Base-by-base conservation (phyloP, 2,329 filamentous ascomycete genomes). In the Xylariaceae sp. region DNA sequence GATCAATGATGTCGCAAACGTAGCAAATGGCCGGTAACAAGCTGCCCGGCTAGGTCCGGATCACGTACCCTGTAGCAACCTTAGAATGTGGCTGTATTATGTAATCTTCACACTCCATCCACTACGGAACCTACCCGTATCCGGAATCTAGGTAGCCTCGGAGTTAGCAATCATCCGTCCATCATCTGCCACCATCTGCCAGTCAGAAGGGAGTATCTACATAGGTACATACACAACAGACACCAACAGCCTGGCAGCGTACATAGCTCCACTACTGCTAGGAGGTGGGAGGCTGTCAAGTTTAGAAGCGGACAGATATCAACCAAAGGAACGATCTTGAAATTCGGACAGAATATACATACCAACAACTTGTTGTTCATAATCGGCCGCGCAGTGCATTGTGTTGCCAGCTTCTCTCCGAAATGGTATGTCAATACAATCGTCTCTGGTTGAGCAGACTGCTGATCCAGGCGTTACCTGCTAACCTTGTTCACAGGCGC, bases 401-500 rank as follows among this genome's bases (percentile, higher is more conserved):
- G 40, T 23, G n/a, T 48, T 41, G 50, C 41, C 19, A 47, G 26
- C n/a, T 32, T 21, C 45, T 54, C 53, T 51, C 32, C 49, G 63
- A 56, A 37, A 69, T 69, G 67, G 67, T 69, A 66, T 37, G 60
- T 54, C 37, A 29, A 20, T 49, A 37, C 41, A 18, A 20, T 18
- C 40, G 32, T 32, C n/a, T 40, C 32, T 16, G 9, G 19, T 21
- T 14, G 47, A 26, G 3, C 4, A 20, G 2, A 42, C 40, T 45
- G 7, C 29, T 20, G 23, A 43, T 43, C 41, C 9, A 16, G 43
- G n/a, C 26, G 20, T 54, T 53, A 44, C 57, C 58, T 43, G 19
- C 61, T 66, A 46, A 58, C 52, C 44, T 57, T 44, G 20, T 53
- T 20, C 21, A 20, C 61, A 79, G 76, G 72, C 77, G 63, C 89